Base-by-base conservation (phyloP, 805 yeast genomes). In the Saturnispora besseyi region DNA sequence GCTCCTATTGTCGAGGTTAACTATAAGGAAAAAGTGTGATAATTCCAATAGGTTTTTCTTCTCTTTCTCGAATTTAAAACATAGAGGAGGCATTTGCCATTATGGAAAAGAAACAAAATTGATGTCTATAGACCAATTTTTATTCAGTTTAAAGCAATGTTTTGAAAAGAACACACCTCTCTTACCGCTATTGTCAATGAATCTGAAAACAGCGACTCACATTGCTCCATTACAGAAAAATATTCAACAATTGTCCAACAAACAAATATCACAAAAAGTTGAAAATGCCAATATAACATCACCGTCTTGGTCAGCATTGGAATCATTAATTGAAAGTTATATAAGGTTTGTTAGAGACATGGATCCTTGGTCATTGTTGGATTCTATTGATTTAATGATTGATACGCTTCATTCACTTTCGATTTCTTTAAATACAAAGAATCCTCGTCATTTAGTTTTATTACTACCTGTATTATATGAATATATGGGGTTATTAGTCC, bases 371-470 rank as follows among this genome's bases (percentile, higher is more conserved):
- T 79, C 84, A 0, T 50, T 69, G 1, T 57, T 78, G 4, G 72
- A 72, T 34, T 77, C 82, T 1, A 78, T 78, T 53, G 86, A 81
- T 59, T 62, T 79, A 41, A 68, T 76, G 53, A 69, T 79, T 7
- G 60, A 62, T 13, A 78, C 67, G 52, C 62, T 74, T 44, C 76
- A 73, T 48, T 74, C 74, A 52, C 56, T 78, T 31, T 66, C 81
- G 2, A 61, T 72, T 8, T 77, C 81, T 4, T 70, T 79, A 57
- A 71, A 67, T 57, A 77, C 78, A 53, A 67, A 65, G 46, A 61
- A 54, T 10, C 26, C 40, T 6, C 15, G 22, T 6, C 47, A 51
- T 48, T 59, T 53, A 52, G 68, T 71, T 43, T 62, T 65, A 51
- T 49, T 78, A 26, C 56, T 76, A 10, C 55, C 65, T 2, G 47